phyloP scores from a whole-genome alignment of 768 basidiomycete species.

The Russula ochroleuca region DNA sequence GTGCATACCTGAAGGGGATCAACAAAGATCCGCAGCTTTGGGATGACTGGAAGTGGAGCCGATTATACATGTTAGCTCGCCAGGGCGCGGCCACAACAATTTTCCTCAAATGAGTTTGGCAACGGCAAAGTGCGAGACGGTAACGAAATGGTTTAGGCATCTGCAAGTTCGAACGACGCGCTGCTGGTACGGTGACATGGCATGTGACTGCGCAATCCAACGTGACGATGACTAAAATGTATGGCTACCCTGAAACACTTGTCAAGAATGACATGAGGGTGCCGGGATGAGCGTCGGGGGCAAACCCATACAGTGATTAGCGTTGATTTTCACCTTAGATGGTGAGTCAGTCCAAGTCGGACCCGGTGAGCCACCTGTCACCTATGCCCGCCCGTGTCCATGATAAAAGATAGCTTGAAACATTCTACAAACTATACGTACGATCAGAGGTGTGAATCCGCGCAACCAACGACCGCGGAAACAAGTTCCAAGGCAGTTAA shows the following conservation, averaged over 20 bases:
- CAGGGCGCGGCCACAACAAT: neutral
- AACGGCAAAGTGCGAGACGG: neutral
- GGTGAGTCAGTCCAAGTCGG: neutral
- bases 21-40: neutral
- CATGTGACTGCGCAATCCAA: neutral
- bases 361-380: neutral
- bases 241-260: conserved; percentile 8
- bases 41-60: neutral
- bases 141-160: neutral
- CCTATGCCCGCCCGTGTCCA: neutral
- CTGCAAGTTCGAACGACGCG: neutral
- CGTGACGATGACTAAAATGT: neutral
- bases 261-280: neutral
- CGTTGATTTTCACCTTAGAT: neutral
- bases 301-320: neutral
- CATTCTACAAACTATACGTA: neutral
- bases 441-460: neutral
- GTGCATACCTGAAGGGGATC: neutral
- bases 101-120: neutral
- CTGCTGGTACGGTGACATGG: neutral
- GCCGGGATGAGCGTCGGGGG: neutral
- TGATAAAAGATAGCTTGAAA: too few species aligned
- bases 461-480: neutral
- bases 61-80: neutral
- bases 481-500: neutral